Percentiles rank a stretch among this genome's conserved stretches.
phyloP scores from a whole-genome alignment of 768 basidiomycete genomes.

The Tricholoma saponaceum region DNA sequence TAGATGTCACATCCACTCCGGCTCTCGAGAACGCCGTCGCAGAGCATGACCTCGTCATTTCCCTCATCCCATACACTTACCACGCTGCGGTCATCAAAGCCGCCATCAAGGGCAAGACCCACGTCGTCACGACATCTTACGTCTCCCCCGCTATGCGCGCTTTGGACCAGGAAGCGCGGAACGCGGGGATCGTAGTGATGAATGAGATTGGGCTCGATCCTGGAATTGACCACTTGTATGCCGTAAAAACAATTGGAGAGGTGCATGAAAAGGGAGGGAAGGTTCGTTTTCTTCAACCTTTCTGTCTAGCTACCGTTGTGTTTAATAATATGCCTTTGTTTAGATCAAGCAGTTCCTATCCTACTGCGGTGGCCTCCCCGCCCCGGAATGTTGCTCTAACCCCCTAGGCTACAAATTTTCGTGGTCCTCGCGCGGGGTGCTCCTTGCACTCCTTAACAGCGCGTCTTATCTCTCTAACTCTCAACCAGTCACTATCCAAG shows the following conservation, averaged over 20 bases:
- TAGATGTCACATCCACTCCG: conserved; percentile 29
- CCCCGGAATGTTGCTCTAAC: conserved; percentile 87
- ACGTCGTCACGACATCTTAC: conserved; percentile 96
- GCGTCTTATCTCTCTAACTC: conserved; percentile 75
- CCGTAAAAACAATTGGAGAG: conserved; percentile 90
- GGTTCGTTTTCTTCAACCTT: conserved; percentile 35
- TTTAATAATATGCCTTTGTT: background rate
- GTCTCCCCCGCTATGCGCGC: conserved; percentile 89
- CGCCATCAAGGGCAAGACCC: conserved; percentile 82
- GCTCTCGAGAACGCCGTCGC: conserved; percentile 81
- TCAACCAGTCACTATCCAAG: conserved; percentile 61
- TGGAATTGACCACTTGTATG: conserved; percentile 91
- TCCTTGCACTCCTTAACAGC: conserved; percentile 89
- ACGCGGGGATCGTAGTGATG: conserved; percentile 89
- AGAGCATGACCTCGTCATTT: conserved; percentile 89
- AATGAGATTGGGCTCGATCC: conserved; percentile 99
- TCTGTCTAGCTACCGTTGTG: background rate
- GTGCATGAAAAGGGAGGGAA: conserved; percentile 95
- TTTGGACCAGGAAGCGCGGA: conserved; percentile 74
- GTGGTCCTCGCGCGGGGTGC: conserved; percentile 95
- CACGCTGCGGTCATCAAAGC: conserved; percentile 90
- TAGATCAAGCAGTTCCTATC: conserved; percentile 89
- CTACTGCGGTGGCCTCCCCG: conserved; percentile 95
- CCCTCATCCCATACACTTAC: conserved; percentile 92
- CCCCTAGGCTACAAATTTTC: conserved; percentile 99